Evolutionary conservation across 2,329 filamentous ascomycete genomes (phyloP).

Genomic region (Chaetomiaceae sp.): DNA sequence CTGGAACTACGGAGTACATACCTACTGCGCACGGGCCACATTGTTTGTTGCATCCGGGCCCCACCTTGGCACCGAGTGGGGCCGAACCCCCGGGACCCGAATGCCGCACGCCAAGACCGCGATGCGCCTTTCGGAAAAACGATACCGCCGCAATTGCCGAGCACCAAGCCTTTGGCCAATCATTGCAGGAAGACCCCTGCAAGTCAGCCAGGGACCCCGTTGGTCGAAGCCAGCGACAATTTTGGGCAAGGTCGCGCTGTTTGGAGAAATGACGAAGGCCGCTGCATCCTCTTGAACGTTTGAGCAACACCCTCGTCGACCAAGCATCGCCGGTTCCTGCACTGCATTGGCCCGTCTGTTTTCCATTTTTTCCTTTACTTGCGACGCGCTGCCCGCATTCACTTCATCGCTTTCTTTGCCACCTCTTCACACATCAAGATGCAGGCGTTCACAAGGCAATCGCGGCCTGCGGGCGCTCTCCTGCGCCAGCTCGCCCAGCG

Average conservation of each 20-base stretch:
- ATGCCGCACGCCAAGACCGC: conserved; percentile 1
- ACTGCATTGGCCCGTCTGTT: conserved; percentile 8
- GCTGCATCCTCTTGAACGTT: conserved; percentile 3
- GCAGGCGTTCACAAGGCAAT: conserved; percentile 77
- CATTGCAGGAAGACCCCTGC: conserved; percentile 4
- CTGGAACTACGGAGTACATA: too few relatives aligned
- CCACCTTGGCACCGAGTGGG: background rate
- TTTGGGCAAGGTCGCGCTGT: conserved; percentile 16
- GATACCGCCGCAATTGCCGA: conserved; percentile 14
- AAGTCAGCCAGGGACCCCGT: conserved; percentile 1
- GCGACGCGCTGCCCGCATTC: background rate
- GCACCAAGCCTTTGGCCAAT: conserved; percentile 8
- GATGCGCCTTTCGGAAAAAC: conserved; percentile 15
- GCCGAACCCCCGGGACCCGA: background rate
- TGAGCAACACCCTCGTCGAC: conserved; percentile 2
- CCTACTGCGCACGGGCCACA: too few relatives aligned
- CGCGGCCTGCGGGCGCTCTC: conserved; percentile 62
- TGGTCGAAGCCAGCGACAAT: conserved; percentile 19
- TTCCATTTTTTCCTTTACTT: background rate
- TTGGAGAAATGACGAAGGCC: conserved; percentile 21
- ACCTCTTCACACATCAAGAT: conserved; percentile 48
- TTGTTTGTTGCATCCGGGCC: too few relatives aligned
- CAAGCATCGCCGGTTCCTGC: conserved; percentile 11
- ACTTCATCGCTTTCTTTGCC: conserved; percentile 7
- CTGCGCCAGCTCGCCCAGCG: conserved; percentile 62